Base-by-base conservation (phyloP, 139 green algal species). In the Chlorella sorokiniana region DNA sequence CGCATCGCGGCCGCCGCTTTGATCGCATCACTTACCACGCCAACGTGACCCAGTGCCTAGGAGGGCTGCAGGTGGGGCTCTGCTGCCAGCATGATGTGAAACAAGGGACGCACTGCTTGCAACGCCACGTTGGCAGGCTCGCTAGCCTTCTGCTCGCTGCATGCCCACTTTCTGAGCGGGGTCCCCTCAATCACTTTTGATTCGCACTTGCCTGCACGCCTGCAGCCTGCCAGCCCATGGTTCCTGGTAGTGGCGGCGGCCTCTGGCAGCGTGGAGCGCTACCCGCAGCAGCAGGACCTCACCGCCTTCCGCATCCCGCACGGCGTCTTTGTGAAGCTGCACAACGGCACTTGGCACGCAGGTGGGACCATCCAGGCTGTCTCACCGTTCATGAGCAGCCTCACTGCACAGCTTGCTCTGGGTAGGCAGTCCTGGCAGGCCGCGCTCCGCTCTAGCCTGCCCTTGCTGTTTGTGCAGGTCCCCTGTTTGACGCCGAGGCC, bases 21-120 rank as follows among this genome's bases (percentile, higher is more conserved):
- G 83, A 92, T 65, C 85, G 91, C 45, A 99, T 99, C 82, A 99
- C 94, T 0, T 97, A 96, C 89, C 96, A 99, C 88, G 80, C 69
- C 1, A 78, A 90, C 8, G 93, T 97, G 29, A 93, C 91, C 0
- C 93, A 96, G 63, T 96, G 93, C 85, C 82, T 96, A 9, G 90
- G 89, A 6, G 78, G 69, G 18, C 40, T 94, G 37, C 35, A 83
- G 4, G 81, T 77, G 41, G 4, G 44, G 3, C 27, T 6, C 3
- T 33, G 27, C 63, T 42, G 38, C 20, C 9, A 37, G 23, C 22
- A 61, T 23, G n/a, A n/a, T n/a, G n/a, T n/a, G n/a, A n/a, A n/a
- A n/a, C n/a, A n/a, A n/a, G n/a, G n/a, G n/a, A n/a, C n/a, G n/a
- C n/a, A n/a, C n/a, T n/a, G n/a, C n/a, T n/a, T n/a, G n/a, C n/a